phyloP scores from a whole-genome alignment of 1,284 basidiomycete genomes.

The Cryptococcus sp. region DNA sequence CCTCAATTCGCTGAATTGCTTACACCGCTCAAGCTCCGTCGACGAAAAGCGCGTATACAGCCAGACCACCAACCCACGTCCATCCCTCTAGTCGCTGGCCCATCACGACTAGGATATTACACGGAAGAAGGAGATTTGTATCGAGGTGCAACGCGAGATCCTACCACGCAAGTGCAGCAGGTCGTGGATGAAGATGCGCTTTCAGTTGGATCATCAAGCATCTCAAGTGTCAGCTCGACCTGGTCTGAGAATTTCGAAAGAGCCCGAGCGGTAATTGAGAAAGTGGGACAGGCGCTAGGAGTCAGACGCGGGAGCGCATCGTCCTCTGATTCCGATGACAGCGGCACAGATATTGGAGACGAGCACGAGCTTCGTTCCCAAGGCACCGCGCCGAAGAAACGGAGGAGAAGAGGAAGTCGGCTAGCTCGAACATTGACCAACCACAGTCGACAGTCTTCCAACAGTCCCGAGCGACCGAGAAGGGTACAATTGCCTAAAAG shows the following conservation, averaged over 20 bases:
- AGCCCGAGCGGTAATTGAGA: constrained; percentile 45
- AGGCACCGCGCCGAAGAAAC: constrained; percentile 13
- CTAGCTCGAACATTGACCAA: constrained; percentile 26
- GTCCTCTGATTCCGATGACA: constrained; percentile 13
- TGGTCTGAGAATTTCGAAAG: constrained; percentile 44
- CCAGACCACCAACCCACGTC: constrained; percentile 16
- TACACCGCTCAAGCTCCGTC: constrained; percentile 39
- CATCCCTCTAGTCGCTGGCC: constrained; percentile 30
- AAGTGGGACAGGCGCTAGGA: constrained; percentile 48
- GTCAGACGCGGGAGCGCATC: constrained; percentile 40
- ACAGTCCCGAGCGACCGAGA: constrained; percentile 31
- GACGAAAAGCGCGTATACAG: constrained; percentile 19
- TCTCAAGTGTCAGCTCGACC: constrained; percentile 31
- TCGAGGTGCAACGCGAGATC: constrained; percentile 43
- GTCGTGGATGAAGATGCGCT: constrained; percentile 38
- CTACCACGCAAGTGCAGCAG: constrained; percentile 17
- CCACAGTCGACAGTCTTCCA: constrained; percentile 20
- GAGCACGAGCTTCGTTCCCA: constrained; percentile 13
- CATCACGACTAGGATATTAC: constrained; percentile 40
- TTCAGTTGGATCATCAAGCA: constrained; percentile 28
- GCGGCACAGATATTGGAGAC: constrained; percentile 11
- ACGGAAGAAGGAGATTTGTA: constrained; percentile 49
- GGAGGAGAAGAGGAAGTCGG: constrained; percentile 14
- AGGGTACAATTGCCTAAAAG: constrained; percentile 39
- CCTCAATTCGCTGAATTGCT: constrained; percentile 48